Evolutionary conservation across 2,329 filamentous ascomycete genomes (phyloP).

Genomic region (Aspergillus novofumigatus): DNA sequence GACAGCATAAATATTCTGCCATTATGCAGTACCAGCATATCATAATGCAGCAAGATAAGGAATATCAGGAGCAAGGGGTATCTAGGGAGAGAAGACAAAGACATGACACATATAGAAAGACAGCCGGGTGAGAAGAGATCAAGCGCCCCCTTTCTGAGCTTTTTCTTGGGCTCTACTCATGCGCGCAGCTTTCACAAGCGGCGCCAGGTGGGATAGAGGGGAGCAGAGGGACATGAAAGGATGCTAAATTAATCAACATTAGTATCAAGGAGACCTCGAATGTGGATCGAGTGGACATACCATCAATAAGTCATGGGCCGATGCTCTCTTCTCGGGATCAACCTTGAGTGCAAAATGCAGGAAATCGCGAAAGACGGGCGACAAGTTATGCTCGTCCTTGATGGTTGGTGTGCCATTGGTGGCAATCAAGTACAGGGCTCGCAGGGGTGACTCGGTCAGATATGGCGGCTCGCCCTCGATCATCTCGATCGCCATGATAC

Average conservation of each 20-base stretch:
- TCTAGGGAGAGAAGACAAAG: constrained; percentile 26
- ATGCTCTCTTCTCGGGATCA: constrained; percentile 93
- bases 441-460: constrained; percentile 86
- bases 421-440: constrained; percentile 91
- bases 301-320: constrained; percentile 85
- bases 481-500: constrained; percentile 99
- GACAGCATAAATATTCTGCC: constrained; percentile 9
- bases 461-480: constrained; percentile 98
- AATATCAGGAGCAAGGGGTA: constrained; percentile 23
- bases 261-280: constrained; percentile 3
- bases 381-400: constrained; percentile 84
- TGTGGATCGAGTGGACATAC: constrained; percentile 53
- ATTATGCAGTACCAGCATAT: constrained; percentile 17
- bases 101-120: constrained; percentile 22
- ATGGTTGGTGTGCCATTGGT: constrained; percentile 94
- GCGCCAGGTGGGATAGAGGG: constrained; percentile 71
- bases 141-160: constrained; percentile 57
- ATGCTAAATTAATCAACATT: constrained; percentile 51
- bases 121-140: constrained; percentile 17
- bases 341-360: constrained; percentile 91
- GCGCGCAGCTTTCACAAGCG: constrained; percentile 79
- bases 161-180: constrained; percentile 83
- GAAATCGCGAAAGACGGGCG: constrained; percentile 82
- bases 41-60: constrained; percentile 15
- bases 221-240: constrained; percentile 76